These are phyloP conservation scores for Lactarius hengduanensis DNA, from an alignment of 768 basidiomycete species.

Conservation along the genomic window DNA sequence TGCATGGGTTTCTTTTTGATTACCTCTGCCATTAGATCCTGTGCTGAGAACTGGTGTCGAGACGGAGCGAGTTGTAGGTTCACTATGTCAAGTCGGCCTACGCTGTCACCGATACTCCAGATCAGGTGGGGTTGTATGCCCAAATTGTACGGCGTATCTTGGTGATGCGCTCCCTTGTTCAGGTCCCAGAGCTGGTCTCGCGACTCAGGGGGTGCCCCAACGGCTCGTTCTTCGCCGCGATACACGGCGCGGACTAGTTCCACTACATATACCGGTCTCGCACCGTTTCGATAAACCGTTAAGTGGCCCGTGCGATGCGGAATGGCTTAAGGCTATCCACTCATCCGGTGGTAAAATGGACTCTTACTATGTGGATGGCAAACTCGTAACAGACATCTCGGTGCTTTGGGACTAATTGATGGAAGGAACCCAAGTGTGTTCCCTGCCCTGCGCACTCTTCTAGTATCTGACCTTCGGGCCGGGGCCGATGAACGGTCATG, in stretches of 20 bases:
- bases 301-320: no score
- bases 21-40: slow-evolving; percentile 53
- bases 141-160: background rate
- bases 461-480: no score
- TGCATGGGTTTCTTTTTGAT: background rate
- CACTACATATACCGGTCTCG: slow-evolving; percentile 92
- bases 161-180: background rate
- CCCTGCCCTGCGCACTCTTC: no score
- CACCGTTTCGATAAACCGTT: slow-evolving; percentile 43
- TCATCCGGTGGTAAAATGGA: no score
- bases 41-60: slow-evolving; percentile 96
- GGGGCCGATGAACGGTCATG: no score
- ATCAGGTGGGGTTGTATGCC: slow-evolving; percentile 57
- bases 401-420: no score
- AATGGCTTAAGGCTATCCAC: no score
- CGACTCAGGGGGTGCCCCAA: slow-evolving; percentile 87
- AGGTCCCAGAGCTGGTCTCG: slow-evolving; percentile 93
- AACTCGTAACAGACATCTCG: no score
- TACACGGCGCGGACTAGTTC: slow-evolving; percentile 91
- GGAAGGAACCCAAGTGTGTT: no score
- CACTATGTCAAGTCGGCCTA: slow-evolving; percentile 97
- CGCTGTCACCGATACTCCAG: slow-evolving; percentile 90
- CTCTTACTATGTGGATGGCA: no score
- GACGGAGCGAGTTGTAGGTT: slow-evolving; percentile 86
- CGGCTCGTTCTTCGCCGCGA: slow-evolving; percentile 81